These are phyloP conservation scores for Chytridiales sp. DNA, from an alignment of 371 early-diverging fungal species.

Conservation along the genomic window DNA sequence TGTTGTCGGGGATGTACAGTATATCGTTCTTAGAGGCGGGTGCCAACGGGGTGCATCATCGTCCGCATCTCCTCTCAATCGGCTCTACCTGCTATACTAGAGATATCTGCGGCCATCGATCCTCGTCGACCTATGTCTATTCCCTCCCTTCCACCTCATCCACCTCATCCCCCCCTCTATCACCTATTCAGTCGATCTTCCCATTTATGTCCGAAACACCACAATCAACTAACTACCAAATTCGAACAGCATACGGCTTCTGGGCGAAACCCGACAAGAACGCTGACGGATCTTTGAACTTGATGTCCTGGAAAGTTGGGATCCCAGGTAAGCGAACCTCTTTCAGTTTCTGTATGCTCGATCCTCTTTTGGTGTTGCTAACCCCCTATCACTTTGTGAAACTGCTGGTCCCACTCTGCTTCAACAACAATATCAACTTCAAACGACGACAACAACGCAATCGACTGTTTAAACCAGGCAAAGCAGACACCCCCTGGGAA, in stretches of 20 bases:
- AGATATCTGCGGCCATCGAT: no score
- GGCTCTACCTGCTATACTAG: no score
- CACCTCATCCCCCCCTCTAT: no score
- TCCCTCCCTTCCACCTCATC: no score
- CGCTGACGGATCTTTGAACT: slow-evolving; percentile 74
- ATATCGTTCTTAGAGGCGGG: no score
- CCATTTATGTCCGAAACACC: not conserved
- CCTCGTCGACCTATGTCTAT: no score
- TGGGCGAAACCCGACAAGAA: slow-evolving; percentile 76
- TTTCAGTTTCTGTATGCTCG: not conserved
- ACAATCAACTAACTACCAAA: not conserved
- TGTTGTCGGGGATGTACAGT: no score
- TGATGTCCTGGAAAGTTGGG: slow-evolving; percentile 91
- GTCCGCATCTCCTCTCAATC: no score
- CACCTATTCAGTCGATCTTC: no score
- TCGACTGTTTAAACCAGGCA: slow-evolving; percentile 48
- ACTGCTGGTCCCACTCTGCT: not conserved
- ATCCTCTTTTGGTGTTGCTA: not conserved
- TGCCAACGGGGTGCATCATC: no score
- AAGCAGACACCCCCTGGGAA: slow-evolving; percentile 90
- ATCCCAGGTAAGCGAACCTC: slow-evolving; percentile 86
- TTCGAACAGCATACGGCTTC: slow-evolving; percentile 56
- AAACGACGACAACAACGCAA: slow-evolving; percentile 13
- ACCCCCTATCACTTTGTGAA: not conserved
- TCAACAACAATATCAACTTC: not conserved